These are phyloP conservation scores for Pichia sp. DNA, from an alignment of 1,139 yeast genomes.

Conservation along the genomic window DNA sequence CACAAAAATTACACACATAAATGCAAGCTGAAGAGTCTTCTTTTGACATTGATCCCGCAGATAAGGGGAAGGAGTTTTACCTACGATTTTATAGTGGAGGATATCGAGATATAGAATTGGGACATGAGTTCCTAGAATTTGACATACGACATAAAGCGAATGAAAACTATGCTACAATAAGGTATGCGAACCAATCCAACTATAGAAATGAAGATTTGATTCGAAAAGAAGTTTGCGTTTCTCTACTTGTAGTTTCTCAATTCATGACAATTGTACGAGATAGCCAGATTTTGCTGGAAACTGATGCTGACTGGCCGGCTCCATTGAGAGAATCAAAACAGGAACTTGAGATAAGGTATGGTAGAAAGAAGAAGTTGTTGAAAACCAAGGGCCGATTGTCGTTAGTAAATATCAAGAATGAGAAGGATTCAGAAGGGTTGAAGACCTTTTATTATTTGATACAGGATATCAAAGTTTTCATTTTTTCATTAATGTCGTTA, in stretches of 20 bases:
- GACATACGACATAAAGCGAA: slow-evolving; percentile 32
- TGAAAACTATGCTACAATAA: slow-evolving; percentile 28
- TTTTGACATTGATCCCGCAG: slow-evolving; percentile 6
- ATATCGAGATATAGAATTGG: slow-evolving; percentile 25
- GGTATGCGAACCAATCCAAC: slow-evolving; percentile 41
- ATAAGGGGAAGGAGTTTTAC: slow-evolving; percentile 22
- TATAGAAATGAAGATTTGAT: slow-evolving; percentile 38
- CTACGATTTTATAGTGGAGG: slow-evolving; percentile 36
- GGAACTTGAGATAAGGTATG: slow-evolving; percentile 36
- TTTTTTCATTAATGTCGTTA: slow-evolving; percentile 36
- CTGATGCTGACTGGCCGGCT: slow-evolving; percentile 37
- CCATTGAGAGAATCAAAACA: slow-evolving; percentile 37
- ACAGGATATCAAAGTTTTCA: slow-evolving; percentile 38
- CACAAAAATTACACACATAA: background rate
- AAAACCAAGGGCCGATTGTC: slow-evolving; percentile 37
- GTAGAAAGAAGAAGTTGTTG: slow-evolving; percentile 32
- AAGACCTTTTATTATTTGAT: slow-evolving; percentile 38
- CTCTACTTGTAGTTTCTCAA: slow-evolving; percentile 31
- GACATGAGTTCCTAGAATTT: slow-evolving; percentile 42
- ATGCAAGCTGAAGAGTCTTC: background rate
- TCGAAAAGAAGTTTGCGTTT: slow-evolving; percentile 33
- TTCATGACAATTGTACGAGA: slow-evolving; percentile 31
- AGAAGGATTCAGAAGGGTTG: slow-evolving; percentile 38
- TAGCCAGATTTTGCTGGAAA: slow-evolving; percentile 36
- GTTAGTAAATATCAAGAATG: slow-evolving; percentile 32